Base-by-base conservation (phyloP, 345 rosid genomes). In the Lepidium sativum region DNA sequence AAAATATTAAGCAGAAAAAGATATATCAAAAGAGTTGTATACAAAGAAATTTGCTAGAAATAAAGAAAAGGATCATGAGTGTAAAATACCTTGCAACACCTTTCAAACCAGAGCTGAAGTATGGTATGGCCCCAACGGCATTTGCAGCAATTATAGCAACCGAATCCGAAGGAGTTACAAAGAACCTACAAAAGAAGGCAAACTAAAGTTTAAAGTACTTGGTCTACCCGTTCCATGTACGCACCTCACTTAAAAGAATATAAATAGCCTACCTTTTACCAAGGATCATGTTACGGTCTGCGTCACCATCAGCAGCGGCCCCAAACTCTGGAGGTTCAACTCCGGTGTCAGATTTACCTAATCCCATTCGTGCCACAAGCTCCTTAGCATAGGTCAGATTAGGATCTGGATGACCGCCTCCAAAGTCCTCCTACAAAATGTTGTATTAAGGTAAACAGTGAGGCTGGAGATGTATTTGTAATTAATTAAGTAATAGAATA, bases 261-360 rank as follows among this genome's bases (percentile, higher is more conserved):
- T 39, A 4, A 29, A 20, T 9, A 54, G 1, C 50, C 66, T 78
- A 95, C 97, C 94, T 95, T 85, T 91, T 95, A 32, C 99, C 99
- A 6, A 95, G 99, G 75, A 95, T 54, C 99, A 95, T 91, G 75
- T 95, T 95, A 69, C 98, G 97, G 75, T 95, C 99, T 27, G 99
- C 99, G 83, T 95, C 99, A 78, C 98, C 99, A 77, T 95, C 99
- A 80, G 98, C 86, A 70, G 99, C 99, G 16, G 99, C 98, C 55
- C 99, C 98, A 81, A 95, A 91, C 66, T 95, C 99, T 50, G 99
- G 99, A 9, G 87, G 94, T 72, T 91, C 98, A 71, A 40, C 84
- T 55, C 75, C 81, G 39, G 88, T 55, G 69, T 63, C 69, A 8
- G 96, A 84, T 77, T 95, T 88, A 60, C 94, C 78, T 81, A 91